Percentiles rank a stretch among this genome's conserved stretches.
Conservation (phyloP, 176 grass and related monocot genomes). For the Tillandsia leiboldiana region DNA sequence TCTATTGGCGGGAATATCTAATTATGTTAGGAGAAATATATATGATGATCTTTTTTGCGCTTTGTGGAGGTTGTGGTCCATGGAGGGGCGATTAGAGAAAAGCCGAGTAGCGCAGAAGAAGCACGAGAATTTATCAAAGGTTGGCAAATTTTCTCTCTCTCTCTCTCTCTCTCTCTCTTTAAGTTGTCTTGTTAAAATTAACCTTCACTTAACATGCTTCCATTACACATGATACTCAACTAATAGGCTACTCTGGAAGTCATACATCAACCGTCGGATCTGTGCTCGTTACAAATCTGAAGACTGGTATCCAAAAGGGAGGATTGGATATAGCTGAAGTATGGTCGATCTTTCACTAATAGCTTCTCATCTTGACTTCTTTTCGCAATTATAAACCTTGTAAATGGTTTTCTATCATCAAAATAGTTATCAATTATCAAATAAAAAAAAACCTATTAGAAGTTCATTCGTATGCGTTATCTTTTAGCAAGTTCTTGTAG, state of each 20-base stretch:
- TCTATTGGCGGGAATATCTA: neutral
- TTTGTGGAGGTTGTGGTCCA: constrained; percentile 75
- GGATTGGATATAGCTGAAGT: constrained; percentile 93
- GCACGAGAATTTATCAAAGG: constrained; percentile 83
- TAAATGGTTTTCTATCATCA: constrained; percentile 6
- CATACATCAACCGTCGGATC: constrained; percentile 84
- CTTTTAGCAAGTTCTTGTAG: neutral
- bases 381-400: constrained; percentile 2
- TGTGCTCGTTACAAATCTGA: constrained; percentile 86
- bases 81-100: constrained; percentile 93
- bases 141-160: constrained; percentile 6
- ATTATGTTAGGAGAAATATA: neutral
- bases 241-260: constrained; percentile 78
- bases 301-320: constrained; percentile 61
- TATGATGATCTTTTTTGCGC: neutral
- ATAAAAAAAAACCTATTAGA: neutral
- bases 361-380: neutral
- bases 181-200: constrained; percentile 3
- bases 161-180: constrained; percentile 1
- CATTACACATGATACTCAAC: constrained; percentile 2
- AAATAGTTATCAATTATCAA: neutral
- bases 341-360: constrained; percentile 11
- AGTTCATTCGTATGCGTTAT: neutral
- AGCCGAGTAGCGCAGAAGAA: constrained; percentile 75
- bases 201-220: constrained; percentile 4